Evolutionary conservation across 768 basidiomycete genomes (phyloP), one percentile per base, ranked within the genome.

Genomic region (Termitomyces sp.): DNA sequence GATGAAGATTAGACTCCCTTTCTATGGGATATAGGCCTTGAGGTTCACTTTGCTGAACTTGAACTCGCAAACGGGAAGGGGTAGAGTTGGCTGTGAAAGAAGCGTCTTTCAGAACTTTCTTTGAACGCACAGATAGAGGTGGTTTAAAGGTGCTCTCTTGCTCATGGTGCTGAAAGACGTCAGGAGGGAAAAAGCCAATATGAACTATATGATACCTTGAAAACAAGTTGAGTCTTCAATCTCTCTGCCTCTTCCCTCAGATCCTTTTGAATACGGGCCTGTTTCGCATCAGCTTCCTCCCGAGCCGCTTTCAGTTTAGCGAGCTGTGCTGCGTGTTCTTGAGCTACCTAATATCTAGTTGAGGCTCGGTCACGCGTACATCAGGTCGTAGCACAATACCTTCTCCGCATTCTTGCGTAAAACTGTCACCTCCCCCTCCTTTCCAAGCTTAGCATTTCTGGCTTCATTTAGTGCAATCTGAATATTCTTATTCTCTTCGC

Each of bases 391-490:
- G 22, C 15, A 6, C 24, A 51, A 65, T 66, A 88, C 91, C 80
- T 87, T 88, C 65, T 90, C 87, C 11, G 89, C 81, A n/a, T 73
- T 81, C 64, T 83, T 84, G 65, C 90, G 78, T 55, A 92, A 69
- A 44, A 88, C 83, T 16, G 79, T 79, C 7, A 88, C 88, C 74
- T 92, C 90, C 6, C 91, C 91, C 35, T 89, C 85, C 68, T 86
- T 90, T 36, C 78, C 73, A 44, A 84, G 76, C 62, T 80, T 85
- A 8, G 75, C 78, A 51, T 84, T 80, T 52, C 76, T 70, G 3
- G 84, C 84, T 42, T 77, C 76, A 61, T 80, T 75, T 51, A 86
- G 69, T 1, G 78, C 77, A 28, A 70, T 62, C 58, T 80, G 79
- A 20, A 83, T 75, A 60, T 76, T 74, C 42, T 74, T 68, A 65